Conservation (phyloP, 805 yeast species). For the Cyberlindnera euphorbiiphila region DNA sequence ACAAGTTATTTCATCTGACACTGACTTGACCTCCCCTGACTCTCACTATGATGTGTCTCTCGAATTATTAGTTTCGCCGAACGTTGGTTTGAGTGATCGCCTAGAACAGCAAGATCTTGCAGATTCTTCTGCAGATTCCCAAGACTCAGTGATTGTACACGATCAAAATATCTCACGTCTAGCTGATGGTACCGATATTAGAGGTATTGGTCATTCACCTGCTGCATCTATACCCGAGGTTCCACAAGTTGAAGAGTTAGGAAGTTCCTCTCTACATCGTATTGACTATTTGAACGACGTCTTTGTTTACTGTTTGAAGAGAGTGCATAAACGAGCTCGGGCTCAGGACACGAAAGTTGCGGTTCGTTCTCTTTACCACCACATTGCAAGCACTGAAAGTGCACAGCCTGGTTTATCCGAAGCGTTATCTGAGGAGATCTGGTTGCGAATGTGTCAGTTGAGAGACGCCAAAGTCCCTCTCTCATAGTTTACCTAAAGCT, state of each 20-base stretch:
- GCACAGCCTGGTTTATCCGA: constrained; percentile 61
- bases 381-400: constrained; percentile 43
- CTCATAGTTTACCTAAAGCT: too few relatives aligned
- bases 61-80: constrained; percentile 4
- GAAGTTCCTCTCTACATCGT: background rate
- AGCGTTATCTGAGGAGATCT: constrained; percentile 64
- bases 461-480: constrained; percentile 12
- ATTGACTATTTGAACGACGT: constrained; percentile 40
- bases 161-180: background rate
- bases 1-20: constrained; percentile 15
- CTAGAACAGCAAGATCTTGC: background rate
- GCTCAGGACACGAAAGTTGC: constrained; percentile 42
- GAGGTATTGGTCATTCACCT: background rate
- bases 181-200: too few relatives aligned
- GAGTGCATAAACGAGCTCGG: constrained; percentile 50
- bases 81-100: background rate
- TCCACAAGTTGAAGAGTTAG: background rate
- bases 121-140: constrained; percentile 1
- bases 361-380: constrained; percentile 40
- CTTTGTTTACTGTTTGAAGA: constrained; percentile 40
- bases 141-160: constrained; percentile 7
- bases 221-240: background rate
- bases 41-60: background rate
- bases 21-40: constrained; percentile 23
- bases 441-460: constrained; percentile 31